These are phyloP conservation scores for Gracilaria caudata DNA, from an alignment of 23 red algal species.

Conservation along the genomic window DNA sequence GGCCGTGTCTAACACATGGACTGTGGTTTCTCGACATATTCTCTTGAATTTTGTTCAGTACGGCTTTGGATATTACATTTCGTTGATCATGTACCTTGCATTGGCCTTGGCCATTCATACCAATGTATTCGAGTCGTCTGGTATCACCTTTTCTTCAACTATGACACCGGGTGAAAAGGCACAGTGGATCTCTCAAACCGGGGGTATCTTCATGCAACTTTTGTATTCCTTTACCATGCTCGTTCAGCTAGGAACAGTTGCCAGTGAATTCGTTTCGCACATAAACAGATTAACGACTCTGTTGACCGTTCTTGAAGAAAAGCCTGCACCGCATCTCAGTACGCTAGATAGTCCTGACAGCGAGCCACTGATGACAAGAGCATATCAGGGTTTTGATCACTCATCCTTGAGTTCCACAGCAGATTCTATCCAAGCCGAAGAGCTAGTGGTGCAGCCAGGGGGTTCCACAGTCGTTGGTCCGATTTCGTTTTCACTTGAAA, in stretches of 20 bases:
- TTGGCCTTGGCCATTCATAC: conserved; percentile 58
- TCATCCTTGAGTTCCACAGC: neutral
- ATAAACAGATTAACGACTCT: conserved; percentile 51
- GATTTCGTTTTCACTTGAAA: conserved; percentile 56
- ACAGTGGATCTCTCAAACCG: conserved; percentile 86
- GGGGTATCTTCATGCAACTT: conserved; percentile 81
- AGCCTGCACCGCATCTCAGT: neutral
- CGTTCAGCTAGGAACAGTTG: conserved; percentile 69
- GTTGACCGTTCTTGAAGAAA: conserved; percentile 5
- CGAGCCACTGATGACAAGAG: neutral
- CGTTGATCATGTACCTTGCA: conserved; percentile 69
- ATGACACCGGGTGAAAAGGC: conserved; percentile 71
- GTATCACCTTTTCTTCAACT: conserved; percentile 19
- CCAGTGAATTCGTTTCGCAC: conserved; percentile 60
- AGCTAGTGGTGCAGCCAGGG: conserved; percentile 38
- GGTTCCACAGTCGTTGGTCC: conserved; percentile 19
- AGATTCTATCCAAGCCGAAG: conserved; percentile 25
- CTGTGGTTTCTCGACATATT: conserved; percentile 67
- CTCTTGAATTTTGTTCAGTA: conserved; percentile 76
- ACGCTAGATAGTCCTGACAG: neutral
- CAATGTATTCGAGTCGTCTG: conserved; percentile 40
- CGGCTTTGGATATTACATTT: conserved; percentile 76
- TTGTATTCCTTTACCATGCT: conserved; percentile 83
- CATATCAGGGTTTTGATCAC: neutral
- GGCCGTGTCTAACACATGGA: conserved; percentile 50